Evolutionary conservation across 768 basidiomycete genomes (phyloP).

Genomic region (Russula lepida): DNA sequence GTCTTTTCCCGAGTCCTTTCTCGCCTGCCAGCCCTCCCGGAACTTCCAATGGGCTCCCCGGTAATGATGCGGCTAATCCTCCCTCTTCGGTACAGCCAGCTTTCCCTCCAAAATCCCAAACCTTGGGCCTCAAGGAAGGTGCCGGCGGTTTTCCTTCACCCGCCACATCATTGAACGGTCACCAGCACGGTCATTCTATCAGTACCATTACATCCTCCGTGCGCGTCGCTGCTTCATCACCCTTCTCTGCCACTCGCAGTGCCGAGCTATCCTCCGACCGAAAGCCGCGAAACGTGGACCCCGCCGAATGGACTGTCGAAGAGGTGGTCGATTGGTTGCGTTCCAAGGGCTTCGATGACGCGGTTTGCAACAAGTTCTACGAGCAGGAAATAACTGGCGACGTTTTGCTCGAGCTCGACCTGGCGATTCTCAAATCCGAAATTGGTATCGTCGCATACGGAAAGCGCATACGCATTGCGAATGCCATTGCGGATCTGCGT

Average conservation of each 20-base stretch:
- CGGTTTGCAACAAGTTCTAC: conserved; percentile 76
- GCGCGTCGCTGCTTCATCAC: not conserved
- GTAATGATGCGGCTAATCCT: not conserved
- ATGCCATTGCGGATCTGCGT: conserved; percentile 83
- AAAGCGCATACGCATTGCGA: conserved; percentile 87
- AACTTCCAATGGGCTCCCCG: conserved; percentile 4
- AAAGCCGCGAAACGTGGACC: conserved; percentile 30
- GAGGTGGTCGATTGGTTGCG: conserved; percentile 88
- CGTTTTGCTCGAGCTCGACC: conserved; percentile 89
- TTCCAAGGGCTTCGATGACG: conserved; percentile 74
- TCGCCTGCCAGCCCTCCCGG: conserved; percentile 23
- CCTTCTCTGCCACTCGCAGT: not conserved
- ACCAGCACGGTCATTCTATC: conserved; percentile 22
- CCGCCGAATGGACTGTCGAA: conserved; percentile 77
- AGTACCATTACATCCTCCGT: conserved; percentile 14
- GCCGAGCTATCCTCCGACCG: conserved; percentile 24
- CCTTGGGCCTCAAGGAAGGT: conserved; percentile 22
- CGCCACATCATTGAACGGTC: conserved; percentile 23
- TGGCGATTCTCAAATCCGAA: conserved; percentile 83
- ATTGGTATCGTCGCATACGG: conserved; percentile 92
- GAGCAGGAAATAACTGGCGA: conserved; percentile 99
- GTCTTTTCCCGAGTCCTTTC: conserved; percentile 22
- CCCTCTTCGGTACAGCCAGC: conserved; percentile 2
- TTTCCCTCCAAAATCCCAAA: conserved; percentile 12
- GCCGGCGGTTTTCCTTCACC: conserved; percentile 29